Conservation (phyloP, 2,329 filamentous ascomycete genomes). For the Cercospora sp. region DNA sequence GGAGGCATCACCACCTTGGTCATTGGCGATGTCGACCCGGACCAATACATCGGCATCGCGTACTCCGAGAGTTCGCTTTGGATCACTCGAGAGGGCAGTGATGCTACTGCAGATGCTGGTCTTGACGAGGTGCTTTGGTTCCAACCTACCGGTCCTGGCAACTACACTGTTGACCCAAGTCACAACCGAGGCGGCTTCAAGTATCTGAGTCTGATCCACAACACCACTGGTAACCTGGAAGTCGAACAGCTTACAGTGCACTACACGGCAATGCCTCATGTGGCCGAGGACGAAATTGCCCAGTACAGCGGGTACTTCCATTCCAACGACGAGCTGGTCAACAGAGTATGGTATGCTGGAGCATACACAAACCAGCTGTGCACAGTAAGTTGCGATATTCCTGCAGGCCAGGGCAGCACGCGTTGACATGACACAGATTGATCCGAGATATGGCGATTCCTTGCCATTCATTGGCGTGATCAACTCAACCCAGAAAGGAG, state of each 20-base stretch:
- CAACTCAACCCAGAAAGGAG: slow-evolving; percentile 36
- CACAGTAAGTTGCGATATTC: slow-evolving; percentile 17
- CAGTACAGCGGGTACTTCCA: slow-evolving; percentile 46
- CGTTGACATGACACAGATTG: slow-evolving; percentile 25
- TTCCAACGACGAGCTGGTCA: slow-evolving; percentile 46
- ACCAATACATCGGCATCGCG: slow-evolving; percentile 46
- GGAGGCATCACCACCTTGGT: slow-evolving; percentile 44
- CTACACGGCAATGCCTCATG: slow-evolving; percentile 50
- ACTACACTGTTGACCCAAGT: slow-evolving; percentile 47
- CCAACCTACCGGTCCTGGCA: slow-evolving; percentile 40
- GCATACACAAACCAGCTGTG: slow-evolving; percentile 39
- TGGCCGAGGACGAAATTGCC: slow-evolving; percentile 44
- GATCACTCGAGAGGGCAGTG: slow-evolving; percentile 53
- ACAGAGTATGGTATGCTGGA: slow-evolving; percentile 48
- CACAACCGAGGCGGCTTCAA: slow-evolving; percentile 55
- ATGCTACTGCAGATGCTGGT: slow-evolving; percentile 42
- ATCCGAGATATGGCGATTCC: slow-evolving; percentile 41
- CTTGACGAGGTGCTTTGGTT: slow-evolving; percentile 55
- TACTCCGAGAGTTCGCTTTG: slow-evolving; percentile 49
- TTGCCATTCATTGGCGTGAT: slow-evolving; percentile 39
- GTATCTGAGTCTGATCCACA: slow-evolving; percentile 51
- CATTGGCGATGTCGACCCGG: slow-evolving; percentile 37
- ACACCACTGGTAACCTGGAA: slow-evolving; percentile 41
- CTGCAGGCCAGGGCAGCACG: background rate
- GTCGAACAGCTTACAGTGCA: slow-evolving; percentile 45